Conservation (phyloP, 2,329 filamentous ascomycete species). For the Fragosphaeria purpurea region DNA sequence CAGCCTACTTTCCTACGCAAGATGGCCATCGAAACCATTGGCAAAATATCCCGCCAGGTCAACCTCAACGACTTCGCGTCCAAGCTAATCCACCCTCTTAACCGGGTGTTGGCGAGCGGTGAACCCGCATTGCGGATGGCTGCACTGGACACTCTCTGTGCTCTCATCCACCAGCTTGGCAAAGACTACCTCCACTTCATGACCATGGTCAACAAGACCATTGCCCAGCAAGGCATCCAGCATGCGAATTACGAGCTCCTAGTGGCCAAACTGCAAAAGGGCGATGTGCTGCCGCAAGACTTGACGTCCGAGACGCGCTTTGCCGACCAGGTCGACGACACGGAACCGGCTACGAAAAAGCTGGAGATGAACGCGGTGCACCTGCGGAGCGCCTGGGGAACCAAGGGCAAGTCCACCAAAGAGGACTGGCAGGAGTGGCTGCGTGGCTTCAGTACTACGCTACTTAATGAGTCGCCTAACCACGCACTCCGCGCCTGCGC, state of each 20-base stretch:
- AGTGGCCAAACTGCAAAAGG: constrained; percentile 85
- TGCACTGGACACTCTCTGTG: constrained; percentile 87
- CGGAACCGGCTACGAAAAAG: constrained; percentile 76
- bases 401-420: constrained; percentile 89
- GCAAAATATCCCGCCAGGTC: constrained; percentile 87
- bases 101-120: constrained; percentile 63
- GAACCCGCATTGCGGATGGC: constrained; percentile 68
- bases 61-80: constrained; percentile 96
- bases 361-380: constrained; percentile 96
- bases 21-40: constrained; percentile 87
- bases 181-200: constrained; percentile 94
- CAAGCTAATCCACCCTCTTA: constrained; percentile 89
- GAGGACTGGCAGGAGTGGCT: constrained; percentile 99
- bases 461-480: constrained; percentile 91
- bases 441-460: constrained; percentile 86
- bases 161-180: constrained; percentile 89
- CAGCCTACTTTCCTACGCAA: constrained; percentile 73
- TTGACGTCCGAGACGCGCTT: constrained; percentile 80
- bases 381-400: constrained; percentile 94
- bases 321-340: constrained; percentile 67
- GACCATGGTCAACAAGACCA: constrained; percentile 79
- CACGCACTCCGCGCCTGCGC: constrained; percentile 91
- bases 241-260: constrained; percentile 89
- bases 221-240: constrained; percentile 69
- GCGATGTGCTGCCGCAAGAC: constrained; percentile 89